Evolutionary conservation across 108 stramenopile species (phyloP).

Genomic region (Nannochloropsis gaditana): DNA sequence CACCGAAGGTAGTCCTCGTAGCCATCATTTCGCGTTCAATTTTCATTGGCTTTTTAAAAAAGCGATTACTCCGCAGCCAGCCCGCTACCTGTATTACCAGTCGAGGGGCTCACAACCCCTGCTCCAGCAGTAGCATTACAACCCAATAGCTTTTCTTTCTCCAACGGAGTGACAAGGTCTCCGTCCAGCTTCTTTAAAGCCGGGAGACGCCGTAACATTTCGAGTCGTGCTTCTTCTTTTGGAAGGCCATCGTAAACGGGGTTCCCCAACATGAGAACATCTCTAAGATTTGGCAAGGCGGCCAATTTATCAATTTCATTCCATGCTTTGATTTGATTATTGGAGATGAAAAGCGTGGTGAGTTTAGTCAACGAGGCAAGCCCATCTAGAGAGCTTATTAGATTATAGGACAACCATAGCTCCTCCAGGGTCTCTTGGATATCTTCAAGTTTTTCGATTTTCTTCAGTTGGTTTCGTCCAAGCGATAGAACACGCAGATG

Average conservation of each 20-base stretch:
- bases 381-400: slow-evolving; percentile 54
- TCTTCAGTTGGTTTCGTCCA: slow-evolving; percentile 72
- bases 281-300: slow-evolving; percentile 56
- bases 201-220: slow-evolving; percentile 58
- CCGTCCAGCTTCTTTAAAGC: slow-evolving; percentile 52
- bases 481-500: slow-evolving; percentile 69
- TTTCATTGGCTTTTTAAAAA: too few relatives aligned
- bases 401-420: slow-evolving; percentile 84
- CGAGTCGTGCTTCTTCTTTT: slow-evolving; percentile 59
- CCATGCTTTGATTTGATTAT: slow-evolving; percentile 74
- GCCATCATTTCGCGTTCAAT: too few relatives aligned
- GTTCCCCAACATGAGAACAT: slow-evolving; percentile 74
- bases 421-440: slow-evolving; percentile 70
- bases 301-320: slow-evolving; percentile 71
- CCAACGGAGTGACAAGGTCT: slow-evolving; percentile 40
- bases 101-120: too few relatives aligned
- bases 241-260: slow-evolving; percentile 72
- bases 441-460: slow-evolving; percentile 83
- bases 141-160: slow-evolving; percentile 24
- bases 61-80: too few relatives aligned
- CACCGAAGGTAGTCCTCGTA: too few relatives aligned
- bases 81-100: too few relatives aligned
- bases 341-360: slow-evolving; percentile 67
- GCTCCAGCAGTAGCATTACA: background rate
- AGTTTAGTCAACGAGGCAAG: slow-evolving; percentile 56